A percentile compares a stretch with the other conserved stretches of the same genome.
These are phyloP conservation scores for Senna tora DNA, from an alignment of 306 rosid species.

Conservation along the genomic window DNA sequence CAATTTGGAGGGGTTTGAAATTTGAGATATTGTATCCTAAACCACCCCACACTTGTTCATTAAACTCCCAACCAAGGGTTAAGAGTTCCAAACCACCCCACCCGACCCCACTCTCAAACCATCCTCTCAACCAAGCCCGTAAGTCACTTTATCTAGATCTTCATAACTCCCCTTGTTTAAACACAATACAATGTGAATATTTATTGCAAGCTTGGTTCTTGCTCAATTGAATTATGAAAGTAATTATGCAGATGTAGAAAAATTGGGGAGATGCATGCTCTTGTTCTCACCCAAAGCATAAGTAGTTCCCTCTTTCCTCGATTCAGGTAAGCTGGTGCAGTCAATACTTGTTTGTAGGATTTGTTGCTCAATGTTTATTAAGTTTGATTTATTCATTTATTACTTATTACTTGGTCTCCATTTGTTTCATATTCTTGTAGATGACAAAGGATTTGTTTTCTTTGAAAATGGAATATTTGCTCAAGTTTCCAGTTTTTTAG, in stretches of 20 bases:
- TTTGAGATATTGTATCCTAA: no score
- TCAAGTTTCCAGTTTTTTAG: constrained; percentile 15
- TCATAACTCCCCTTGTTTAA: constrained; percentile 7
- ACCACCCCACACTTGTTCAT: no score
- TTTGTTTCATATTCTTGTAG: constrained; percentile 8
- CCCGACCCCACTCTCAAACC: no score
- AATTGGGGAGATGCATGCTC: constrained; percentile 42
- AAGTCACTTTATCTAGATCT: constrained; percentile 43
- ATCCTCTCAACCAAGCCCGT: no score
- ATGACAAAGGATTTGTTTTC: constrained; percentile 7
- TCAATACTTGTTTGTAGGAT: neutral
- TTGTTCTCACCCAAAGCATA: constrained; percentile 69
- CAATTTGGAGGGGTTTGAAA: no score
- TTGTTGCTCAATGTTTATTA: neutral
- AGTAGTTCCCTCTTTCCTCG: constrained; percentile 79
- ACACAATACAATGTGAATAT: neutral
- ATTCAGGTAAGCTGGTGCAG: constrained; percentile 61
- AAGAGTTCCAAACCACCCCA: no score
- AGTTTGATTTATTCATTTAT: neutral
- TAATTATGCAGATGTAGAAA: constrained; percentile 48
- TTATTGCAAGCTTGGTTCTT: constrained; percentile 21
- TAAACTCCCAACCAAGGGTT: no score
- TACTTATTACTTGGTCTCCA: neutral
- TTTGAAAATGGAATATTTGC: neutral
- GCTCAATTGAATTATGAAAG: constrained; percentile 14